A percentile compares a stretch with the other conserved stretches of the same genome.
Conservation (phyloP, 345 rosid genomes). For the Leavenworthia alabamica region DNA sequence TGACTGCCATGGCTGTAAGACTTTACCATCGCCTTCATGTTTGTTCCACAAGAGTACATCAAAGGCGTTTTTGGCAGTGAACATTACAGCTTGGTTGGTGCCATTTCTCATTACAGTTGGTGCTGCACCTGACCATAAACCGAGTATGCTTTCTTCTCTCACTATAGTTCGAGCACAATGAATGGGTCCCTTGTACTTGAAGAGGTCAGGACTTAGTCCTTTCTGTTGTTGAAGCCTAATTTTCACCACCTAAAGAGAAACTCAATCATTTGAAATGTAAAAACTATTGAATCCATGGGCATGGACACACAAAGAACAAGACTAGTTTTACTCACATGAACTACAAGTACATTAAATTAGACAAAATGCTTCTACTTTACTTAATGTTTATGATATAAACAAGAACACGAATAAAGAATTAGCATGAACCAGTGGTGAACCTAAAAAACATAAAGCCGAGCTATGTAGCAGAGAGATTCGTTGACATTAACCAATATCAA, state of each 20-base stretch:
- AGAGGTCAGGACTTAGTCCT: slow-evolving; percentile 69
- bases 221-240: slow-evolving; percentile 91
- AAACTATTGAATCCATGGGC: not conserved
- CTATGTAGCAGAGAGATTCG: not conserved
- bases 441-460: not conserved
- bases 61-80: slow-evolving; percentile 79
- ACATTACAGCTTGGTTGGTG: slow-evolving; percentile 96
- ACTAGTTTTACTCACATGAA: not conserved
- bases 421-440: not conserved
- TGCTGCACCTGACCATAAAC: slow-evolving; percentile 95
- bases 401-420: not conserved
- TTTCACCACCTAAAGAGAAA: slow-evolving; percentile 69
- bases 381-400: not conserved
- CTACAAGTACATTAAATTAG: not conserved
- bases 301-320: not conserved
- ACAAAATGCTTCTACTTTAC: not conserved
- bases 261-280: not conserved
- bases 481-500: not conserved
- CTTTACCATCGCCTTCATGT: slow-evolving; percentile 86
- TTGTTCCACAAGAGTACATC: slow-evolving; percentile 85
- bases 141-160: slow-evolving; percentile 68
- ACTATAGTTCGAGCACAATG: slow-evolving; percentile 70
- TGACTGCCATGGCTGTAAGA: slow-evolving; percentile 86
- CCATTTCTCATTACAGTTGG: slow-evolving; percentile 98
- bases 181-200: slow-evolving; percentile 88